Percentiles rank a stretch among this genome's conserved stretches.
Evolutionary conservation across 352 stramenopile genomes (phyloP).

Genomic region (Phytophthora meadii): DNA sequence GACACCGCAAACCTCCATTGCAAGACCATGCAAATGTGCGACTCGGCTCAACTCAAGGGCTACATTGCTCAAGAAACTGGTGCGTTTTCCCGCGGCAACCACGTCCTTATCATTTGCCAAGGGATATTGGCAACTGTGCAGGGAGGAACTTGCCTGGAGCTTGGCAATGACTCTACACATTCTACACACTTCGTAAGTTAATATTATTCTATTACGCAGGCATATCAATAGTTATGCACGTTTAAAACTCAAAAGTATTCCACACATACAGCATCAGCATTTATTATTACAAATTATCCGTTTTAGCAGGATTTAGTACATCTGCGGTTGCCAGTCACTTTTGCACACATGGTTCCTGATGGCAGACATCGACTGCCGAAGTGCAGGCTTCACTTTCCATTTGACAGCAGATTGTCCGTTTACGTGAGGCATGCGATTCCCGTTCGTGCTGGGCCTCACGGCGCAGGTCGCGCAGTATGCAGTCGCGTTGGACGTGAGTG

Average conservation of each 20-base stretch:
- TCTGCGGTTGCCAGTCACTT: conserved; percentile 1
- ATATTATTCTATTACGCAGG: not conserved
- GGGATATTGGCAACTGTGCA: not conserved
- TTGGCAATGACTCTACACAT: not conserved
- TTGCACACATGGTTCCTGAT: conserved; percentile 1
- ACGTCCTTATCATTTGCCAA: not conserved
- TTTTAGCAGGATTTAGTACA: not conserved
- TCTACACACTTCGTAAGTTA: not conserved
- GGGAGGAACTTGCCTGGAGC: not conserved
- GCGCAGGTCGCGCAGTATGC: conserved; percentile 1
- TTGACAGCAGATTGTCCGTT: not conserved
- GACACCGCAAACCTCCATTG: too few relatives aligned
- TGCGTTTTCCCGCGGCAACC: not conserved
- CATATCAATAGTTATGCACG: not conserved
- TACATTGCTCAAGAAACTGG: not conserved
- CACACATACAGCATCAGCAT: too few relatives aligned
- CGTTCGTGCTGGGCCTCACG: conserved; percentile 15
- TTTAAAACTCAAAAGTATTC: too few relatives aligned
- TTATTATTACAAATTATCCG: not conserved
- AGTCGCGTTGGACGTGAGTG: conserved; percentile 39
- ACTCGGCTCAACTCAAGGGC: not conserved
- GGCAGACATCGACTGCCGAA: conserved; percentile 2
- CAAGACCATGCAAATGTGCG: not conserved
- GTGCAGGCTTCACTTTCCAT: conserved; percentile 20
- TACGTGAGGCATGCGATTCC: conserved; percentile 11